Conservation (phyloP, 352 stramenopile genomes). For the Globisporangium heterothallicum region DNA sequence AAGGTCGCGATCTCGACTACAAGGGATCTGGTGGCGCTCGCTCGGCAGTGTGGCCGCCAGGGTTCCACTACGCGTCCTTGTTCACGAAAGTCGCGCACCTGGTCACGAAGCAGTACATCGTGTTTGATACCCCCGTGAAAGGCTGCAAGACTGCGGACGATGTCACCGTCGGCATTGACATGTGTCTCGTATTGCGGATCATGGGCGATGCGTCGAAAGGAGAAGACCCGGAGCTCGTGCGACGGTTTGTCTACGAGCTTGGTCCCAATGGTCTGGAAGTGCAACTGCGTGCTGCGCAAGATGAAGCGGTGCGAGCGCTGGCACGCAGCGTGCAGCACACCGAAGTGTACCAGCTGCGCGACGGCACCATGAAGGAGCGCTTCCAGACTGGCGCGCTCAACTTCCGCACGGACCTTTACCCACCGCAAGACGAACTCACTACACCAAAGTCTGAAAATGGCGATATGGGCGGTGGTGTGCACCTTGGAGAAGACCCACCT, state of each 20-base stretch:
- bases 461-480: conserved; percentile 2
- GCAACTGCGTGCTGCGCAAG: conserved; percentile 76
- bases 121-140: conserved; percentile 86
- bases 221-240: conserved; percentile 81
- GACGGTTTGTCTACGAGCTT: conserved; percentile 87
- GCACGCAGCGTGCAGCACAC: conserved; percentile 83
- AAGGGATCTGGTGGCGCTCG: conserved; percentile 31
- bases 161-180: conserved; percentile 84
- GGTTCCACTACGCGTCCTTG: conserved; percentile 64
- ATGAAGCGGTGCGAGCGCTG: conserved; percentile 74
- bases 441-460: conserved; percentile 15
- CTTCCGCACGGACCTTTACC: background rate
- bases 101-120: conserved; percentile 85
- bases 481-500: background rate
- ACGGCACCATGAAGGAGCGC: conserved; percentile 63
- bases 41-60: conserved; percentile 64
- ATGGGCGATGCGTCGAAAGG: conserved; percentile 78
- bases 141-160: conserved; percentile 87
- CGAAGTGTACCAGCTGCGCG: conserved; percentile 79
- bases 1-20: conserved; percentile 75
- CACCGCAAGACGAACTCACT: conserved; percentile 13
- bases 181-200: conserved; percentile 88
- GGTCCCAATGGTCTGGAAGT: conserved; percentile 78
- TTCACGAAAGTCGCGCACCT: conserved; percentile 85
- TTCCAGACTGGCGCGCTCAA: conserved; percentile 54